A percentile compares a stretch with the other conserved stretches of the same genome.
Conservation (phyloP, 192 early-diverging fungal genomes). For the Coemansia erecta region DNA sequence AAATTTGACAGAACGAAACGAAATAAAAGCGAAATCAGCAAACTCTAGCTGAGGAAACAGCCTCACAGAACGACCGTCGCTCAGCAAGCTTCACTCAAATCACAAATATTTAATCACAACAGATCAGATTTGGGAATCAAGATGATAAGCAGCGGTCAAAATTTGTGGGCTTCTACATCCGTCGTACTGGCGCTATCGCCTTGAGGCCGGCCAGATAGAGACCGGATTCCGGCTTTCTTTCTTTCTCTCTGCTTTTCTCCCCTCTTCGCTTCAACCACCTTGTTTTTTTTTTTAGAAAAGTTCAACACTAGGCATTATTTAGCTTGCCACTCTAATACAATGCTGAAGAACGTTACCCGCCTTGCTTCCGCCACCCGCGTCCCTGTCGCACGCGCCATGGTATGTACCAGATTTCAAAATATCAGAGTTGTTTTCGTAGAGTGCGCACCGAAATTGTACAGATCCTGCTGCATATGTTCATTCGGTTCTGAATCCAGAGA, state of each 20-base stretch:
- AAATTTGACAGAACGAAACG: neutral
- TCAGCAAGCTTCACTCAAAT: no score
- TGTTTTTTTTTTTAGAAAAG: conserved; percentile 27
- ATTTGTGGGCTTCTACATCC: conserved; percentile 2
- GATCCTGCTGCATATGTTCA: neutral
- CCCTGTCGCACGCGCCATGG: conserved; percentile 49
- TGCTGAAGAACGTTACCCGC: conserved; percentile 57
- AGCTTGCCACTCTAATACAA: conserved; percentile 41
- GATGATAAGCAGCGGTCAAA: conserved; percentile 12
- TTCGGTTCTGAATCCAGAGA: no score
- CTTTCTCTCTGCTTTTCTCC: conserved; percentile 15
- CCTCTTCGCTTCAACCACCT: conserved; percentile 7
- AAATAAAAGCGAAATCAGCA: neutral
- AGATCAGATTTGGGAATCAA: conserved; percentile 6
- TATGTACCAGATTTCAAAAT: conserved; percentile 26
- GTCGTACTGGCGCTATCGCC: conserved; percentile 1
- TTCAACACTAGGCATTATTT: conserved; percentile 25
- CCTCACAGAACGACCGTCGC: no score
- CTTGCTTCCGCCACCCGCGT: conserved; percentile 48
- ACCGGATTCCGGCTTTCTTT: conserved; percentile 3
- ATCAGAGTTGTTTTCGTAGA: no score
- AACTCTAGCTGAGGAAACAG: neutral
- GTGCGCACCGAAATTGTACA: neutral
- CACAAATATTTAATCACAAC: no score
- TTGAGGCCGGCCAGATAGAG: neutral